Base-by-base conservation (phyloP, 345 rosid species). In the Eucalyptus sp. region DNA sequence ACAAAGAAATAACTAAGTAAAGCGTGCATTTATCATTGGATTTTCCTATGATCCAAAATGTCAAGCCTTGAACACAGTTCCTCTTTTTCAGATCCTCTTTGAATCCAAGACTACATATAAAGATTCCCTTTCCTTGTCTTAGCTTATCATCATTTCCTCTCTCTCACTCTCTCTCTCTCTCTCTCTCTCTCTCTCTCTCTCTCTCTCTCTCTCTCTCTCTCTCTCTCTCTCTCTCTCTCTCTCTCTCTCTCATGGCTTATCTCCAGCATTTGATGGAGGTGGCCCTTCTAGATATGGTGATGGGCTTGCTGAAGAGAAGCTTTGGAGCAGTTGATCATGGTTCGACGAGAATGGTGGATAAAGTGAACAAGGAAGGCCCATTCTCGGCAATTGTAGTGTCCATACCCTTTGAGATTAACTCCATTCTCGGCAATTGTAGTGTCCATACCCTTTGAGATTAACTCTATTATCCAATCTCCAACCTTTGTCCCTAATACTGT, bases 381-480 rank as follows among this genome's bases (percentile, higher is more conserved):
- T n/a, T n/a, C n/a, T n/a, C n/a, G n/a, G n/a, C n/a, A n/a, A n/a
- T n/a, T n/a, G n/a, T n/a, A n/a, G n/a, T n/a, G n/a, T n/a, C n/a
- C n/a, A n/a, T n/a, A n/a, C n/a, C n/a, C n/a, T n/a, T n/a, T n/a
- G n/a, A n/a, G n/a, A n/a, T n/a, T n/a, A n/a, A n/a, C n/a, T n/a
- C 96, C 95, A 17, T 94, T 89, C 71, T 91, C 93, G 17, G 99
- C 97, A 13, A 91, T 97, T 49, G 89, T 96, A 22, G 95, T 93
- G 66, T 97, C 98, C 62, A 96, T 95, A 88, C 84, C 93, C 85
- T 97, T 89, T 91, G 96, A 97, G 92, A 94, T 96, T 93, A 93
- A 90, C 87, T 98, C 99, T 91, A 97, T 97, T 89, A 92, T 96
- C 22, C 91, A 87, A 27, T 94, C 96, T 87, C 62, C 90, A 68